Evolutionary conservation across 164 flowering plant genomes (phyloP), one percentile per base, ranked within the genome.

Genomic region (Chimonanthus praecox): DNA sequence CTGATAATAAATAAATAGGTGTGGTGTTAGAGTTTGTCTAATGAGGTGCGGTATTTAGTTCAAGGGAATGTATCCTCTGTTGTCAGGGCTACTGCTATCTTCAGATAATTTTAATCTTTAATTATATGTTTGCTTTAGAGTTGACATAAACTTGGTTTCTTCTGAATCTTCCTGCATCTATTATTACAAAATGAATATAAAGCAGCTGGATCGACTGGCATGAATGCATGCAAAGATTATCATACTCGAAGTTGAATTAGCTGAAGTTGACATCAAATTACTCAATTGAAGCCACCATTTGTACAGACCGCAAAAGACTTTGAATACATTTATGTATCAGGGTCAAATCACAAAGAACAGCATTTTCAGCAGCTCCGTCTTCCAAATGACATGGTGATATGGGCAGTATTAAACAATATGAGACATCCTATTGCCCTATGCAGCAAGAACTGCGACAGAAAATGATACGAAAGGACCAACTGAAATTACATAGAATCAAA

Each of bases 21-120:
- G 51, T 33, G 48, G 47, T 71, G 48, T 46, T 54, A 33, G 44
- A 71, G 10, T 68, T 71, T 69, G 47, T 80, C 75, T 72, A 58
- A 5, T 44, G 43, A 47, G 48, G 33, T 33, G 33, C 1, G 33
- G 33, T 33, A 33, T 33, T 33, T 33, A 33, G 33, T 33, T 33
- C 58, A 51, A 69, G 68, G 60, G 10, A 54, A 15, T 18, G 80
- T 72, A 78, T 69, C 71, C 45, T 73, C 48, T 71, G 70, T 49
- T 44, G 63, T 66, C 44, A 45, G 64, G 70, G 21, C 48, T 43
- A 15, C 58, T 50, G 46, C 20, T 54, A 74, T 50, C 71, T 67
- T 49, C 64, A 54, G 47, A 66, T n/a, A 58, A 18, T 58, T 5
- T 18, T 66, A 66, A 72, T 67, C 18, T 61, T 62, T 68, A 49